A percentile compares a stretch with the other conserved stretches of the same genome.
Evolutionary conservation across 1,284 basidiomycete genomes (phyloP).

Genomic region (Phellopilus nigrolimitatus): DNA sequence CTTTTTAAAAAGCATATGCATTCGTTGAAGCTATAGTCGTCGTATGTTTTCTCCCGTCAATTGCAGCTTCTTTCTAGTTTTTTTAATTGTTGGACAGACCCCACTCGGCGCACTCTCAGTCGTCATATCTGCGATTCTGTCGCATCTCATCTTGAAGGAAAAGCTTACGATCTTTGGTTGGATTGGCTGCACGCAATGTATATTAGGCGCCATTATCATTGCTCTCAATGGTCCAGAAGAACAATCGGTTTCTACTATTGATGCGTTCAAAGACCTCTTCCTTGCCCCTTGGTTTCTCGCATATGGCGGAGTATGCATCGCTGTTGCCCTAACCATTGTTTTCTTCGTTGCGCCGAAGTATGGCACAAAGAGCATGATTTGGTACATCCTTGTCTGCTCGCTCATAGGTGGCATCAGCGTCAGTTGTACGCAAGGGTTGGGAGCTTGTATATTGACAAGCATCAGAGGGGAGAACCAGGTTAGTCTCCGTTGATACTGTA

Average conservation of each 20-base stretch:
- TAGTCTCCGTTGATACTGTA: slow-evolving; percentile 21
- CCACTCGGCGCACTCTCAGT: slow-evolving; percentile 95
- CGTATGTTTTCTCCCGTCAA: slow-evolving; percentile 41
- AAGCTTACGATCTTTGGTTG: slow-evolving; percentile 89
- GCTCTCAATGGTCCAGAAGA: slow-evolving; percentile 82
- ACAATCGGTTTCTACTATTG: slow-evolving; percentile 76
- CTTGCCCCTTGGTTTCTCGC: slow-evolving; percentile 83
- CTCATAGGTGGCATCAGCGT: slow-evolving; percentile 97
- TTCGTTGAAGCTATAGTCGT: slow-evolving; percentile 88
- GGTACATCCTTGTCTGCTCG: slow-evolving; percentile 92
- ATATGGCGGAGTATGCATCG: slow-evolving; percentile 65
- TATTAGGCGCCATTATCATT: slow-evolving; percentile 80
- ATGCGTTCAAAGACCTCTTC: slow-evolving; percentile 78
- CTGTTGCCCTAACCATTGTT: slow-evolving; percentile 59
- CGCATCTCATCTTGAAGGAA: slow-evolving; percentile 91
- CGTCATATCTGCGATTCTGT: slow-evolving; percentile 91
- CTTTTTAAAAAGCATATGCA: slow-evolving; percentile 62
- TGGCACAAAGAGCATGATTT: slow-evolving; percentile 92
- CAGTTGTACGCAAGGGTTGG: slow-evolving; percentile 92
- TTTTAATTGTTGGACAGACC: slow-evolving; percentile 45
- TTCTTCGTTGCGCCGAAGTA: slow-evolving; percentile 83
- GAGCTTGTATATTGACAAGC: slow-evolving; percentile 84
- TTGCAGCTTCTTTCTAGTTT: slow-evolving; percentile 14
- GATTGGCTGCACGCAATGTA: slow-evolving; percentile 86
- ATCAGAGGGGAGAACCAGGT: slow-evolving; percentile 86